Evolutionary conservation across 306 rosid species (phyloP), one percentile per base, ranked within the genome.

Genomic region (Trifolium repens): DNA sequence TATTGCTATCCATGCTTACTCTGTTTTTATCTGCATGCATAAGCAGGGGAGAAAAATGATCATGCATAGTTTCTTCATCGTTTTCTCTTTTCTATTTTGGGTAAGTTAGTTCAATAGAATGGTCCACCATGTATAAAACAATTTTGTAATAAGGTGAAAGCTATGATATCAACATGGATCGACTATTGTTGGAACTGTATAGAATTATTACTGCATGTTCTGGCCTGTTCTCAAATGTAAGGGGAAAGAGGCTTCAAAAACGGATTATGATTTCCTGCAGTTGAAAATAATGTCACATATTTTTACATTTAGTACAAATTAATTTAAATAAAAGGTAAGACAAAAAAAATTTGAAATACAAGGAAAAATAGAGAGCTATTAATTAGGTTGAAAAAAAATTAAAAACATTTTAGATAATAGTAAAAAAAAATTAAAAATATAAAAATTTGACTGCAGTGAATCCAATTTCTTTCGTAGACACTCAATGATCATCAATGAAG

Each of bases 11-110:
- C 64, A 76, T 76, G 61, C 17, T 16, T 17, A 32, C 42, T 42
- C 47, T 76, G 73, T 76, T 76, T 30, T 54, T 57, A 27, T 76
- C 69, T 57, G 67, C 67, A 60, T 60, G 60, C 60, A 54, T 19
- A 19, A 16, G 14, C 8, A 9, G 13, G 9, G 11, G 19, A 42
- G 4, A 39, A 34, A 44, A 67, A 44, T 63, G 27, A 80, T 39
- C 54, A 54, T 43, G 69, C 39, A 55, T 70, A 44, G 73, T 69
- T 47, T 69, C 47, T 70, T 63, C 37, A 62, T 52, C 17, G 30
- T 52, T 80, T 43, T 50, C 68, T 13, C 12, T 68, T 73, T 75
- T 61, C 81, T 70, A 15, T 81, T 81, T 81, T 61, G 4, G 80
- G 73, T 6, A 81, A 62, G 73, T 69, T 61, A 34, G 68, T 60